These are phyloP conservation scores for Aspergillus saccharolyticus DNA, from an alignment of 495 filamentous ascomycete genomes.

Conservation along the genomic window DNA sequence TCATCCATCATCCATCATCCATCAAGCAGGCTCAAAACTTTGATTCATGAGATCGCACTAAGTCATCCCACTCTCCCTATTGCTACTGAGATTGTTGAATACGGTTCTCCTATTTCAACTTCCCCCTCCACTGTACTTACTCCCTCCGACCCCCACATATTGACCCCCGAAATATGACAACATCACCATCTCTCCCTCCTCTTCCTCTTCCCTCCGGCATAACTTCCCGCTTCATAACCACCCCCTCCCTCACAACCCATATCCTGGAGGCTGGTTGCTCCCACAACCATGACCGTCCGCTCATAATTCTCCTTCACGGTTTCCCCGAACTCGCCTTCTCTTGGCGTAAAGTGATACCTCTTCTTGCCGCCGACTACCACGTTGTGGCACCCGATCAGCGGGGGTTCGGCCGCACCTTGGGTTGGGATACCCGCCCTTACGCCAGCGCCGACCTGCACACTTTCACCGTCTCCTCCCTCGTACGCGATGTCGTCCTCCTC, in stretches of 20 bases:
- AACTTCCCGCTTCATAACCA: constrained; percentile 53
- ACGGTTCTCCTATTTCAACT: too few species aligned
- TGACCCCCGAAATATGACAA: background rate
- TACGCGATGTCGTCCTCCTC: constrained; percentile 57
- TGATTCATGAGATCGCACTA: too few species aligned
- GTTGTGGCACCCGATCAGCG: constrained; percentile 64
- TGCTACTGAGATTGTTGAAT: too few species aligned
- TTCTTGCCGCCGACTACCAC: constrained; percentile 55
- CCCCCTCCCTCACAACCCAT: constrained; percentile 52
- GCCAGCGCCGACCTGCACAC: constrained; percentile 50
- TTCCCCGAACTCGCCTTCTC: constrained; percentile 67
- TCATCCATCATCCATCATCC: too few species aligned
- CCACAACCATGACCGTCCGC: constrained; percentile 37
- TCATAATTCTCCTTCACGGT: constrained; percentile 61
- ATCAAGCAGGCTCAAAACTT: too few species aligned
- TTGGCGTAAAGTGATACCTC: constrained; percentile 59
- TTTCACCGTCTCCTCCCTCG: constrained; percentile 54
- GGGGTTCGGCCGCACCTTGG: constrained; percentile 62
- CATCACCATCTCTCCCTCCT: constrained; percentile 23
- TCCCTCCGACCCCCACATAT: too few species aligned
- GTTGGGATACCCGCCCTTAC: constrained; percentile 51
- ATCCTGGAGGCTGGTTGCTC: constrained; percentile 49
- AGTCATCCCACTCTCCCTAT: too few species aligned
- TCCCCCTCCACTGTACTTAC: too few species aligned
- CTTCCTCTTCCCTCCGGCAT: constrained; percentile 51